Evolutionary conservation across 108 stramenopile species (phyloP).

Genomic region (Conticribra weissflogii): DNA sequence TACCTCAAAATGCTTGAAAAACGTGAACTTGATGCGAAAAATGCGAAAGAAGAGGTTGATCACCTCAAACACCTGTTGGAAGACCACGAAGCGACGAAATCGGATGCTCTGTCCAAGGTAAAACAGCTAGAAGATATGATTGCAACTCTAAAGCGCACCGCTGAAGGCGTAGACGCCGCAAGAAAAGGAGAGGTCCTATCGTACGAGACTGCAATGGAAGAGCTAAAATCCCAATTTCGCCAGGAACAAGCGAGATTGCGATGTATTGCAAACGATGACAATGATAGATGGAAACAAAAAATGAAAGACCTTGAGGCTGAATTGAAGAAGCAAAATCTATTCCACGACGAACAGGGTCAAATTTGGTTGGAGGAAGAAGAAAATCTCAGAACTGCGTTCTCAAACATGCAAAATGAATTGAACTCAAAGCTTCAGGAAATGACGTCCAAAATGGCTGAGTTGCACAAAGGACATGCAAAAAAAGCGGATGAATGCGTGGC

Average conservation of each 20-base stretch:
- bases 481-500: constrained; percentile 12
- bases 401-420: constrained; percentile 25
- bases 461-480: constrained; percentile 12
- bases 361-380: constrained; percentile 21
- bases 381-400: constrained; percentile 20
- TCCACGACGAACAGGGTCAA: constrained; percentile 7
- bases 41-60: constrained; percentile 11
- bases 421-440: constrained; percentile 28
- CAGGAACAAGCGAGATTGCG: constrained; percentile 23
- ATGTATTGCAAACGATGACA: constrained; percentile 20
- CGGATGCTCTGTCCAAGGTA: neutral
- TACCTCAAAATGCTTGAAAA: constrained; percentile 12
- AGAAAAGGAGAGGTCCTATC: constrained; percentile 26
- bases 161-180: constrained; percentile 7
- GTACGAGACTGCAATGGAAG: constrained; percentile 37
- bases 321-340: constrained; percentile 21
- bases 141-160: constrained; percentile 4
- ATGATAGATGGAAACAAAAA: constrained; percentile 19
- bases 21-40: constrained; percentile 9
- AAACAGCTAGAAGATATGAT: constrained; percentile 10
- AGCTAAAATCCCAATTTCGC: constrained; percentile 19
- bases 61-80: neutral
- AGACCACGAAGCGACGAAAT: neutral
- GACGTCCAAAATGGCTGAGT: constrained; percentile 2
- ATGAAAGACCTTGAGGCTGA: constrained; percentile 20